These are phyloP conservation scores for Parastagonospora avenae DNA, from an alignment of 2,329 filamentous ascomycete genomes.

Conservation along the genomic window DNA sequence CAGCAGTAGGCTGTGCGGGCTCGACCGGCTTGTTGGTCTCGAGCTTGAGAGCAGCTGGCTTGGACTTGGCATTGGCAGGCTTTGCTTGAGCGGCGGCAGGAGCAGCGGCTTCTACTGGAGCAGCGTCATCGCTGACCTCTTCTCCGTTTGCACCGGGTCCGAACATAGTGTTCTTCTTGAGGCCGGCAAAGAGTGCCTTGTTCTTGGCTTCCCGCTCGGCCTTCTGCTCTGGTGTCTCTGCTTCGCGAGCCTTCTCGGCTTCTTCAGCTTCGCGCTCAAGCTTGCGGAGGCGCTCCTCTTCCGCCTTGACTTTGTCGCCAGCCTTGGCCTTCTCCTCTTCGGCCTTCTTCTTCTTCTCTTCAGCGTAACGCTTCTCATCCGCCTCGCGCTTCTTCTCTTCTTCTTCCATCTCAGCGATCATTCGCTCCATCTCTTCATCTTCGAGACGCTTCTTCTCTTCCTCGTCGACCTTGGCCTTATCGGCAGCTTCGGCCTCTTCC, in stretches of 20 bases:
- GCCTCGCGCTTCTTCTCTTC: constrained; percentile 60
- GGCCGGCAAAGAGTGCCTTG: constrained; percentile 49
- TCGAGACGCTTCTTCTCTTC: constrained; percentile 44
- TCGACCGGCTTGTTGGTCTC: constrained; percentile 86
- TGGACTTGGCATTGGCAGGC: constrained; percentile 67
- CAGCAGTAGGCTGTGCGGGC: constrained; percentile 89
- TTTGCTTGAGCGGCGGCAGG: constrained; percentile 33
- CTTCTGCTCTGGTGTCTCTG: constrained; percentile 50
- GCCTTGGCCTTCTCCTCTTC: constrained; percentile 64
- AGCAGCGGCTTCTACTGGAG: constrained; percentile 55
- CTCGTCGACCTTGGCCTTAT: constrained; percentile 49
- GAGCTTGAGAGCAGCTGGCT: constrained; percentile 88
- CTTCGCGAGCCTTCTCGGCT: constrained; percentile 51
- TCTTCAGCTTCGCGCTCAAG: constrained; percentile 57
- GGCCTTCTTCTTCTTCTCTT: constrained; percentile 69
- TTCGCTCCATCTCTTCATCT: constrained; percentile 58
- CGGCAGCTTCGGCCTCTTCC: constrained; percentile 38
- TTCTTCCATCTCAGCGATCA: constrained; percentile 67
- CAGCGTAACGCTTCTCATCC: constrained; percentile 71
- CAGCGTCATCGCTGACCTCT: constrained; percentile 29
- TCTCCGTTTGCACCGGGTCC: constrained; percentile 51
- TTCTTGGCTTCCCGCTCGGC: constrained; percentile 45
- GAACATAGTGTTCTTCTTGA: constrained; percentile 55
- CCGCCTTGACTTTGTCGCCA: constrained; percentile 50
- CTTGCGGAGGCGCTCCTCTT: constrained; percentile 59